Conservation (phyloP, 2,329 filamentous ascomycete species). For the Clarireedia homoeocarpa region DNA sequence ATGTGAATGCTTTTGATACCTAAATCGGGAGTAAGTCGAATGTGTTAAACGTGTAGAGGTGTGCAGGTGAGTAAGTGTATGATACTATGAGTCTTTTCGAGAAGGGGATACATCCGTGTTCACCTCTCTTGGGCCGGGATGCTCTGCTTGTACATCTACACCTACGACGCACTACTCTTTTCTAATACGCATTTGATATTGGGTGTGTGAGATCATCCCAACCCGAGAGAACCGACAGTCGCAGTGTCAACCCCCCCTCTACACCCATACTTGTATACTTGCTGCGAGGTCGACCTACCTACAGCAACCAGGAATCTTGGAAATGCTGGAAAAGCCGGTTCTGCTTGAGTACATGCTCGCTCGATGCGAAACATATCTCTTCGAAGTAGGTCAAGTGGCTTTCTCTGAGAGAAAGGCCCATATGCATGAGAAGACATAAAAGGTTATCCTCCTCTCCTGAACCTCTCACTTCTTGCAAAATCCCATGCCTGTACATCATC, state of each 20-base stretch:
- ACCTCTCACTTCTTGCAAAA: conserved; percentile 1
- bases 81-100: conserved; percentile 5
- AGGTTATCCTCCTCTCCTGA: conserved; percentile 8
- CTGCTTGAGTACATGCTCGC: neutral
- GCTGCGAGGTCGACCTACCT: neutral
- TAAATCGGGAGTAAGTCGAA: neutral
- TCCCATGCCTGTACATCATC: neutral
- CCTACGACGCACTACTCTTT: too few species aligned
- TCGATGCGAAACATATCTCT: neutral
- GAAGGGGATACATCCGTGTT: too few species aligned
- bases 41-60: neutral
- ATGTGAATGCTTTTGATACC: neutral
- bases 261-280: neutral
- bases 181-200: neutral
- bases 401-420: neutral
- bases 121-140: too few species aligned
- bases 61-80: neutral
- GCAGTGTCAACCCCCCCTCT: too few species aligned
- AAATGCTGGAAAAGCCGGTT: conserved; percentile 8
- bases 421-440: conserved; percentile 11
- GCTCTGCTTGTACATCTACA: too few species aligned
- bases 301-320: too few species aligned
- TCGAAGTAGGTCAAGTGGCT: conserved; percentile 10
- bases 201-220: conserved; percentile 2
- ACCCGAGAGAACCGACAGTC: neutral